Evolutionary conservation across 345 rosid genomes (phyloP), one percentile per base, ranked within the genome.

Genomic region (Euclidium syriacum): DNA sequence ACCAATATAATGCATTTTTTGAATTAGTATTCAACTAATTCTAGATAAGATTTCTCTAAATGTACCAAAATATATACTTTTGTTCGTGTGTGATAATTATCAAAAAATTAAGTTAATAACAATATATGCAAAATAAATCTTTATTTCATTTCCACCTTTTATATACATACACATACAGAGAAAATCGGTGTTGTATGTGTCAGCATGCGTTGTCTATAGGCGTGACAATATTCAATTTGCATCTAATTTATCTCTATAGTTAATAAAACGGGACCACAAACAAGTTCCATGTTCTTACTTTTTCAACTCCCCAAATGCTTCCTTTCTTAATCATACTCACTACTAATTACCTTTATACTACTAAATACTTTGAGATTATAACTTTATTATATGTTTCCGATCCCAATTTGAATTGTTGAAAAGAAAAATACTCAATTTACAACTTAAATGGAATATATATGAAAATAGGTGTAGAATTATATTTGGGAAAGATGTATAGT

Each of bases 141-240:
- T 2, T 12, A 27, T 36, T 52, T 53, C 22, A 42, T 22, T 18
- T 10, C 38, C 14, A 27, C 55, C 25, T 38, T 66, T 4, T 38
- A 2, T 15, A 4, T 2, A 15, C 8, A 40, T 49, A 42, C 17
- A 36, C 47, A 50, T 33, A 22, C 16, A 34, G 22, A 26, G 41
- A 8, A 55, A 62, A 44, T 5, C 46, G 68, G 50, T 70, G 68
- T 36, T 70, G 7, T 27, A 54, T 46, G 64, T 70, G 58, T 62
- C 74, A 62, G 74, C 74, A 70, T 70, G 74, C 74, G 74, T 70
- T 70, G 74, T 62, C 68, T 62, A 54, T 62, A 70, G 64, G 69
- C 74, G 74, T 70, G 74, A 62, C 74, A 62, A 53, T 70, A 70
- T 62, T 70, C 50, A 70, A 70, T 62, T 54, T 62, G 68, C 44